phyloP scores from a whole-genome alignment of 83 land plant species.

The Isoetes engelmannii region DNA sequence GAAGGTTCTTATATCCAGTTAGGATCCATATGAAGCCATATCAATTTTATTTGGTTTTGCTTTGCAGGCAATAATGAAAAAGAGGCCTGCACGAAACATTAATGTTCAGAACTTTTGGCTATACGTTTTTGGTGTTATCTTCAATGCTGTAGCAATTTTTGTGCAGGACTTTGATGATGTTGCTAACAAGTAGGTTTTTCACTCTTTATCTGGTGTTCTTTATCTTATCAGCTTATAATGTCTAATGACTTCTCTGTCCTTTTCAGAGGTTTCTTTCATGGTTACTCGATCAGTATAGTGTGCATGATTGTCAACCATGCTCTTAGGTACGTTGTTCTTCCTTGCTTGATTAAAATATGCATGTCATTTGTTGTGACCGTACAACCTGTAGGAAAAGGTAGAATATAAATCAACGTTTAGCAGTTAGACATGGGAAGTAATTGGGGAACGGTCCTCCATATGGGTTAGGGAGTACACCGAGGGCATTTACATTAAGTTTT shows the following conservation, averaged over 20 bases:
- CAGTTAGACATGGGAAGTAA: no score
- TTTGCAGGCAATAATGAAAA: slow-evolving; percentile 70
- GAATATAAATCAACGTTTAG: no score
- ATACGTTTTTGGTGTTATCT: slow-evolving; percentile 72
- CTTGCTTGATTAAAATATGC: no score
- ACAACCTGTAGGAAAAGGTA: no score
- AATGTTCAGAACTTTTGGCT: slow-evolving; percentile 94
- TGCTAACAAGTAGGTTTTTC: slow-evolving; percentile 42
- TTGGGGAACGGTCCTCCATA: no score
- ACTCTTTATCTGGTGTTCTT: neutral
- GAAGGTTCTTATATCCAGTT: neutral
- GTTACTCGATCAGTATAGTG: slow-evolving; percentile 59
- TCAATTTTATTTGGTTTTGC: neutral
- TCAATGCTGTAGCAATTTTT: slow-evolving; percentile 60
- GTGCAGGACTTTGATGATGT: slow-evolving; percentile 76
- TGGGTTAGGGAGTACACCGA: no score
- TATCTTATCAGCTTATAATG: neutral
- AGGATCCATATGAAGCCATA: neutral
- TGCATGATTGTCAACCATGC: slow-evolving; percentile 88
- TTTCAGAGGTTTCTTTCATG: slow-evolving; percentile 86
- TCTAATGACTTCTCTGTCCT: slow-evolving; percentile 1
- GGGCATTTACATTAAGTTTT: no score
- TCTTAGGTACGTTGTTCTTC: slow-evolving; percentile 59
- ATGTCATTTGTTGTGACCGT: no score
- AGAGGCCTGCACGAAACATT: slow-evolving; percentile 69